Base-by-base conservation (phyloP, 345 rosid genomes). In the Draba incana region DNA sequence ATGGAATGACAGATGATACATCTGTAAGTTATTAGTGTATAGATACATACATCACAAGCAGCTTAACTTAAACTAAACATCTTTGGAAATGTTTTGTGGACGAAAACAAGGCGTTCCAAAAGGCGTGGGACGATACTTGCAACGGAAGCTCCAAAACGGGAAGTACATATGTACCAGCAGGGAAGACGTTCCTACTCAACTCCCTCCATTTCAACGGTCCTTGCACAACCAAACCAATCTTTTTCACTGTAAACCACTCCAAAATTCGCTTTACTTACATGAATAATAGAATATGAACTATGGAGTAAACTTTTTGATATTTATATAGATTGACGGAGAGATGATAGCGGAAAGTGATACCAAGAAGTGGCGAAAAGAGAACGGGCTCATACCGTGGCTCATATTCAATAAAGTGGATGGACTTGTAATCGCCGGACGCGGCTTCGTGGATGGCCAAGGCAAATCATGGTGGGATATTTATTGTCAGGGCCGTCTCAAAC, bases 391-490 rank as follows among this genome's bases (percentile, higher is more conserved):
- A 30, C 70, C 76, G 30, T 81, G 82, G 83, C 15, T 82, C 30
- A 52, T 31, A 42, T 81, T 78, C 25, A 49, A 35, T 0, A 50
- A 51, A 37, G 69, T 83, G 11, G 37, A 15, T 2, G 75, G 79
- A 37, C 70, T 80, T 55, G 49, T 13, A 14, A 15, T 83, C 25
- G 16, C 42, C 2, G 84, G 79, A 24, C 42, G 57, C 1, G 81
- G 86, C n/a, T n/a, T 8, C 10, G 55, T 83, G 20, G 74, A 83
- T 10, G 86, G 82, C 6, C 81, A 64, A 31, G 86, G 86, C 31
- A 15, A 43, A 7, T 10, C 11, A 5, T 82, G 80, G 86, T 82
- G 86, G 86, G 31, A 75, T 37, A 62, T 64, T 64, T 70, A 72
- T 48, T 72, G n/a, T n/a, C n/a, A n/a, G n/a, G n/a, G n/a, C n/a